A percentile compares a stretch with the other conserved stretches of the same genome.
Conservation (phyloP, 1,139 yeast genomes). For the Saccharomyces hybrid region DNA sequence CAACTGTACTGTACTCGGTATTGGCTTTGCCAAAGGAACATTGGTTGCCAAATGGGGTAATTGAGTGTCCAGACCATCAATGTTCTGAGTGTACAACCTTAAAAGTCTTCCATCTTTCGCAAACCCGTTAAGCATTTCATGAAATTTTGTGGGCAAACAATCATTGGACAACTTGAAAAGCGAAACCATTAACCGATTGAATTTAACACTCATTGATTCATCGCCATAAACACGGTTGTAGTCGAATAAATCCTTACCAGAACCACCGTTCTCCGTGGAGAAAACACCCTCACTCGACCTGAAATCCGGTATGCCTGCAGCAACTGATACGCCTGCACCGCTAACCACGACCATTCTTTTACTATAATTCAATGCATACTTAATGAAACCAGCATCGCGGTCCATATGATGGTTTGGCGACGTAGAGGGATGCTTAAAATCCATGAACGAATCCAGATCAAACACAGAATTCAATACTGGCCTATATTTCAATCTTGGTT, state of each 20-base stretch:
- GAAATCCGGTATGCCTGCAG: constrained; percentile 87
- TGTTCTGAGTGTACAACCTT: constrained; percentile 72
- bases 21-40: constrained; percentile 41
- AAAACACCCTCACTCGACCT: constrained; percentile 73
- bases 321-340: constrained; percentile 87
- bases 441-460: constrained; percentile 30
- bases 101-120: constrained; percentile 57
- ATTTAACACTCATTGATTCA: constrained; percentile 49
- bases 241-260: constrained; percentile 77
- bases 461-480: constrained; percentile 39
- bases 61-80: constrained; percentile 39
- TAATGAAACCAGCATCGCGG: constrained; percentile 38
- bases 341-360: constrained; percentile 50
- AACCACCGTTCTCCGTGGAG: constrained; percentile 50
- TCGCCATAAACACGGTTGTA: constrained; percentile 62
- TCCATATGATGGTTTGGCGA: constrained; percentile 21
- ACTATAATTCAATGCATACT: constrained; percentile 42
- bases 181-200: constrained; percentile 66
- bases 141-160: constrained; percentile 70
- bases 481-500: constrained; percentile 38
- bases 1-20: constrained; percentile 57
- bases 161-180: constrained; percentile 49
- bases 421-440: constrained; percentile 26
- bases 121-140: constrained; percentile 49
- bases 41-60: constrained; percentile 43